Conservation (phyloP, 306 rosid species). For the Carpinus viminea region DNA sequence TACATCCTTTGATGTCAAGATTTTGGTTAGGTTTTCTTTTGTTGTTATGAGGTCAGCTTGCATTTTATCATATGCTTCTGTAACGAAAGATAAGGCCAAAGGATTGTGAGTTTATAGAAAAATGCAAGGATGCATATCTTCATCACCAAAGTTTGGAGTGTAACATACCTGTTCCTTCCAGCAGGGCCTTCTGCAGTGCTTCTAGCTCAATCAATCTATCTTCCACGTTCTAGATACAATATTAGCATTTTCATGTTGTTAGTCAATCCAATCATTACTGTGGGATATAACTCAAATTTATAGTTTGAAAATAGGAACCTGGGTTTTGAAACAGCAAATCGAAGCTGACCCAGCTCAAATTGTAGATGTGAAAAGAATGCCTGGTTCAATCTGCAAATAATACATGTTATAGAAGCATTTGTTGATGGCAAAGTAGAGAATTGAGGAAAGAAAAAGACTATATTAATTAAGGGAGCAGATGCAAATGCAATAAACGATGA, state of each 20-base stretch:
- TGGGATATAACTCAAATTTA: constrained; percentile 13
- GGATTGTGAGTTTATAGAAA: constrained; percentile 15
- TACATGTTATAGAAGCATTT: constrained; percentile 9
- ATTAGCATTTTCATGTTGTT: constrained; percentile 5
- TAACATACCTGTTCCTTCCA: constrained; percentile 80
- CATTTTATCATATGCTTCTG: constrained; percentile 96
- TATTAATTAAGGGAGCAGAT: neutral
- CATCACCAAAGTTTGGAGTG: neutral
- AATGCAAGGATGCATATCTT: constrained; percentile 11
- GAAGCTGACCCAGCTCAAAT: constrained; percentile 76
- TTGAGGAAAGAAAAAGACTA: neutral
- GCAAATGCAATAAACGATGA: neutral
- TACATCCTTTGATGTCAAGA: constrained; percentile 81
- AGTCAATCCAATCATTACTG: neutral
- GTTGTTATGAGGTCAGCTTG: constrained; percentile 73
- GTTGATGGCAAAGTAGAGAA: neutral
- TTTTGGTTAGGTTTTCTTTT: constrained; percentile 62
- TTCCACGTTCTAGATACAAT: constrained; percentile 58
- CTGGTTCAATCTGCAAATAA: constrained; percentile 60
- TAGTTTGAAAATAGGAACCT: constrained; percentile 41
- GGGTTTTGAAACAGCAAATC: constrained; percentile 83
- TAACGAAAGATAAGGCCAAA: constrained; percentile 17
- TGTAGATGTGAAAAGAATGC: constrained; percentile 66
- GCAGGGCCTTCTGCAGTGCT: constrained; percentile 86
- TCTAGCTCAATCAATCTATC: constrained; percentile 84